These are phyloP conservation scores for Candida ortonii DNA, from an alignment of 805 yeast species.

Conservation along the genomic window DNA sequence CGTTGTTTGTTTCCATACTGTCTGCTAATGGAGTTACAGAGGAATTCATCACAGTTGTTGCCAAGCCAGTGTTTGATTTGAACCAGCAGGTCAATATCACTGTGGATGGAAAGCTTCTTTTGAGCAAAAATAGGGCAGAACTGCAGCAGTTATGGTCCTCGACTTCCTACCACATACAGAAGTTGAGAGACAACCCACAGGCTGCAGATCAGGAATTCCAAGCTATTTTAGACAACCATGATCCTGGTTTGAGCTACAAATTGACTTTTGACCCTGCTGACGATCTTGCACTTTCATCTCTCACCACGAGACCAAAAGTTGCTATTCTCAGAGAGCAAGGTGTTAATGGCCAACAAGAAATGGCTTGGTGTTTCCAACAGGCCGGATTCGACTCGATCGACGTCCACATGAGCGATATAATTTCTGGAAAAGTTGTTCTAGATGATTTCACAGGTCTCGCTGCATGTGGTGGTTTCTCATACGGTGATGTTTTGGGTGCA, in stretches of 20 bases:
- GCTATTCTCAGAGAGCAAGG: constrained; percentile 98
- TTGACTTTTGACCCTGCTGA: constrained; percentile 65
- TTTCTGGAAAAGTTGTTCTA: constrained; percentile 67
- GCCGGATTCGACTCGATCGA: constrained; percentile 95
- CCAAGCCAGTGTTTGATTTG: constrained; percentile 55
- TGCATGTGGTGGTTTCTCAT: constrained; percentile 98
- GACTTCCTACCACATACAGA: constrained; percentile 88
- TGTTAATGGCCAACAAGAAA: constrained; percentile 95
- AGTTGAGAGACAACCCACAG: constrained; percentile 89
- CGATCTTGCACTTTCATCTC: constrained; percentile 39
- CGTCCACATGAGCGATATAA: constrained; percentile 93
- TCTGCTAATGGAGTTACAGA: constrained; percentile 55
- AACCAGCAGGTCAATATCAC: constrained; percentile 46
- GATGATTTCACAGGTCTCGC: constrained; percentile 88
- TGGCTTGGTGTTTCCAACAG: constrained; percentile 95
- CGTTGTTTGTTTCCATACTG: constrained; percentile 54
- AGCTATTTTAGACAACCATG: constrained; percentile 69
- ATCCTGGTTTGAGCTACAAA: constrained; percentile 86
- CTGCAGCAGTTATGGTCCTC: constrained; percentile 83
- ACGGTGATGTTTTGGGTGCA: constrained; percentile 98
- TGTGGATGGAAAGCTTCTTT: constrained; percentile 45
- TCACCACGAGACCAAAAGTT: constrained; percentile 67
- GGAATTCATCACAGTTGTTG: constrained; percentile 58
- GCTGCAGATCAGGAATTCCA: constrained; percentile 84
- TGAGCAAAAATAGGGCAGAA: constrained; percentile 56